These are phyloP conservation scores for Pseudozyma sp. DNA, from an alignment of 1,284 basidiomycete genomes.

Conservation along the genomic window DNA sequence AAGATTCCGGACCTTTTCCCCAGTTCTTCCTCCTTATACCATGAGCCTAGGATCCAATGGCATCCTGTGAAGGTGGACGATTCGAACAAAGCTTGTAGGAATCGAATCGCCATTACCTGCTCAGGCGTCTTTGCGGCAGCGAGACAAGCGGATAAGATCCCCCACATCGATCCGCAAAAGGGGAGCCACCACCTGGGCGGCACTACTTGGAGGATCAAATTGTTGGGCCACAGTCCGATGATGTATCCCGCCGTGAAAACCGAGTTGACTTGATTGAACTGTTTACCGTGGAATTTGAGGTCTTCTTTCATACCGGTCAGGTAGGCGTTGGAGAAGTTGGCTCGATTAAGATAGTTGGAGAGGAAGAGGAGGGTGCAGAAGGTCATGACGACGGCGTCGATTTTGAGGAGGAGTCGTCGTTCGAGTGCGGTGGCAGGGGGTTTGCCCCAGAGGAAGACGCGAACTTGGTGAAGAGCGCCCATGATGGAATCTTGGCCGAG, in stretches of 20 bases:
- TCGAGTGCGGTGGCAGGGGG: slow-evolving; percentile 40
- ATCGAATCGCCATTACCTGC: slow-evolving; percentile 79
- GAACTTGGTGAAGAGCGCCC: slow-evolving; percentile 30
- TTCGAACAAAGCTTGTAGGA: slow-evolving; percentile 80
- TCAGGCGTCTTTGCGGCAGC: slow-evolving; percentile 37
- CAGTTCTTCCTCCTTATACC: slow-evolving; percentile 78
- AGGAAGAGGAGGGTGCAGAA: slow-evolving; percentile 48
- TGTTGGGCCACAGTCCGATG: slow-evolving; percentile 60
- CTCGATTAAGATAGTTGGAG: slow-evolving; percentile 53
- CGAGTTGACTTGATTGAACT: slow-evolving; percentile 75
- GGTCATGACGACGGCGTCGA: slow-evolving; percentile 53
- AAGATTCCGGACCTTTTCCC: slow-evolving; percentile 80
- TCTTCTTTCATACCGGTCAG: slow-evolving; percentile 86
- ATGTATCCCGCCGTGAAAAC: slow-evolving; percentile 68
- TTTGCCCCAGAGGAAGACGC: slow-evolving; percentile 49
- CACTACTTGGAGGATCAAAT: slow-evolving; percentile 63
- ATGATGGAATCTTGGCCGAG: slow-evolving; percentile 17
- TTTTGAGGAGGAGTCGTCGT: slow-evolving; percentile 44
- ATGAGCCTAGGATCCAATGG: slow-evolving; percentile 80
- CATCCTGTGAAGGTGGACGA: slow-evolving; percentile 71
- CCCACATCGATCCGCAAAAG: slow-evolving; percentile 59
- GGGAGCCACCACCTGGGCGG: slow-evolving; percentile 59
- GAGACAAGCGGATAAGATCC: slow-evolving; percentile 42
- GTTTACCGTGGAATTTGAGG: slow-evolving; percentile 77
- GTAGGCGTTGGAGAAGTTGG: slow-evolving; percentile 70